Percentiles rank a stretch among this genome's conserved stretches.
These are phyloP conservation scores for Acacia pycnantha DNA, from an alignment of 331 rosid genomes.

Conservation along the genomic window DNA sequence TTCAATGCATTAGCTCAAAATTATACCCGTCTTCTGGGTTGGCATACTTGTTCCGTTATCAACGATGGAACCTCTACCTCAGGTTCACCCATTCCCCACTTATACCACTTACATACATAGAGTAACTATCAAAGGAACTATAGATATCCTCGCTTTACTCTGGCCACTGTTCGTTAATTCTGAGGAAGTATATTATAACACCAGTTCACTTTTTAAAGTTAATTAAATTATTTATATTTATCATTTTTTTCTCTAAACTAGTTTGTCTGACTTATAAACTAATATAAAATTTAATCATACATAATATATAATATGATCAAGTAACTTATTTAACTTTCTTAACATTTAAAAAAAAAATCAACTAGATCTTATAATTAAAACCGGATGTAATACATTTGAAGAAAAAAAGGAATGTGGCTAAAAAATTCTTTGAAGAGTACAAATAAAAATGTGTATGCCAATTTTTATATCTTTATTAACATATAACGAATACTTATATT, in stretches of 20 bases:
- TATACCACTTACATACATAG: too few species aligned
- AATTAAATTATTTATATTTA: too few species aligned
- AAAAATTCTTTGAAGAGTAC: not conserved
- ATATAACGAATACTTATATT: not conserved
- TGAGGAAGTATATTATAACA: not conserved
- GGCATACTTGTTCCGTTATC: not conserved
- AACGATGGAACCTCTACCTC: conserved; percentile 1
- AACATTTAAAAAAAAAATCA: too few species aligned
- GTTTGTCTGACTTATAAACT: too few species aligned
- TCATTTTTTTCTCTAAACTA: too few species aligned
- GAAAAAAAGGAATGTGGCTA: not conserved
- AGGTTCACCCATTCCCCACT: not conserved
- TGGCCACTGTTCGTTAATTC: conserved; percentile 18
- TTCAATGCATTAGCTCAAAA: too few species aligned
- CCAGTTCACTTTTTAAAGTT: too few species aligned
- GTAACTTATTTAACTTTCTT: too few species aligned
- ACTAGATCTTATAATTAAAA: too few species aligned
- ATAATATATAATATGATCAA: too few species aligned
- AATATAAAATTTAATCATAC: too few species aligned
- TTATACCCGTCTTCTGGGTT: not conserved
- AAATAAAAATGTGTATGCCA: not conserved
- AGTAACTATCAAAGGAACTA: not conserved
- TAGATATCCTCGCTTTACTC: not conserved
- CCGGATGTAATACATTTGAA: fast-evolving
- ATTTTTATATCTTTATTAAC: not conserved